A percentile compares a stretch with the other conserved stretches of the same genome.
These are phyloP conservation scores for Lachnellula willkommii DNA, from an alignment of 2,329 filamentous ascomycete species.

Conservation along the genomic window DNA sequence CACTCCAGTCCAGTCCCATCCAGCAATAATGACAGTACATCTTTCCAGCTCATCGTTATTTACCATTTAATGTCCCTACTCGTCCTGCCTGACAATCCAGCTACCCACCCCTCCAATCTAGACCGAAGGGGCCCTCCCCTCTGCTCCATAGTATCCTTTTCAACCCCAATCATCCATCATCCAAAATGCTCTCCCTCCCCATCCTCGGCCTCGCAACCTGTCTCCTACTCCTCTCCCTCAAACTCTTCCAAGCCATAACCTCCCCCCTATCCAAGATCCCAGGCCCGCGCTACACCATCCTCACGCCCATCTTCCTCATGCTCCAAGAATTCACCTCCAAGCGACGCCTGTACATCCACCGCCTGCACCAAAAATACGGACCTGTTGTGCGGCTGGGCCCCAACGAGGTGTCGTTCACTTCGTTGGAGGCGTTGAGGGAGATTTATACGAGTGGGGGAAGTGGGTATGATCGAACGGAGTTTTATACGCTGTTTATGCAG, in stretches of 20 bases:
- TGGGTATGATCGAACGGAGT: conserved; percentile 61
- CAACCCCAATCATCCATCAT: not conserved
- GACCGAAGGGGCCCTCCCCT: too few relatives aligned
- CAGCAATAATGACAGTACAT: too few relatives aligned
- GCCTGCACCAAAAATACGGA: conserved; percentile 50
- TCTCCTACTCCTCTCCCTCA: not conserved
- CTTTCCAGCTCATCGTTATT: too few relatives aligned
- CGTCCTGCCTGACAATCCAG: too few relatives aligned
- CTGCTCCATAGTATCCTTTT: too few relatives aligned
- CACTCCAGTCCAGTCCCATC: not conserved
- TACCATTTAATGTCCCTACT: too few relatives aligned
- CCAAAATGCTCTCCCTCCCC: not conserved
- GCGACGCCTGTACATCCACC: conserved; percentile 51
- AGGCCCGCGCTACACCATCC: conserved; percentile 20
- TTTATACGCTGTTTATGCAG: conserved; percentile 56
- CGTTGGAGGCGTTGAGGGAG: conserved; percentile 51
- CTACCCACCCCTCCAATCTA: too few relatives aligned
- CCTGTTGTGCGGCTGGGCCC: conserved; percentile 53
- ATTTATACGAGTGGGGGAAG: conserved; percentile 59
- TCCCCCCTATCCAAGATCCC: conserved; percentile 22
- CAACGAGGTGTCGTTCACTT: conserved; percentile 55
- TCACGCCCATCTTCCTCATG: conserved; percentile 22
- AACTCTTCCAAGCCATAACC: not conserved
- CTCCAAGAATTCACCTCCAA: conserved; percentile 47
- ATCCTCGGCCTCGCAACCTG: not conserved